Conservation (phyloP, 2,329 filamentous ascomycete genomes). For the Blastomyces emzantsi region DNA sequence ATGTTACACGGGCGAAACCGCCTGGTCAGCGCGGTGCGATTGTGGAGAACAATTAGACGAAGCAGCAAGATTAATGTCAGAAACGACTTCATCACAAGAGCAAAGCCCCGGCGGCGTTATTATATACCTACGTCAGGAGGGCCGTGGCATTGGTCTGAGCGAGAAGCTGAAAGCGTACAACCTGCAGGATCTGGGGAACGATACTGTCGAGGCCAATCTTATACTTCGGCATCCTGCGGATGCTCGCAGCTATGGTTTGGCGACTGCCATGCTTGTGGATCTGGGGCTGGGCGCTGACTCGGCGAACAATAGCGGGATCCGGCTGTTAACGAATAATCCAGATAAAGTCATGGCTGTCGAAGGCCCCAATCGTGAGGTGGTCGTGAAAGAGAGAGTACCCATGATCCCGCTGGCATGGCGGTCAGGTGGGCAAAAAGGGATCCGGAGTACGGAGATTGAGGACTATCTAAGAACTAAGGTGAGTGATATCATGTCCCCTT, state of each 20-base stretch:
- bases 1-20: constrained; percentile 97
- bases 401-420: constrained; percentile 97
- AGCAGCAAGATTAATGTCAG: constrained; percentile 76
- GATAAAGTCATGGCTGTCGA: constrained; percentile 95
- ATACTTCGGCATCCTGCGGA: constrained; percentile 87
- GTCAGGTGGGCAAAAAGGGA: constrained; percentile 64
- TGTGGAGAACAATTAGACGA: constrained; percentile 97
- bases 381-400: constrained; percentile 79
- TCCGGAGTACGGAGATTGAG: constrained; percentile 80
- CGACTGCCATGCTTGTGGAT: constrained; percentile 87
- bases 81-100: constrained; percentile 30
- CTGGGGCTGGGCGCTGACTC: constrained; percentile 60
- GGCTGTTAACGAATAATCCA: constrained; percentile 89
- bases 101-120: constrained; percentile 71
- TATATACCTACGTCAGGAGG: constrained; percentile 91
- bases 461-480: constrained; percentile 95
- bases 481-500: constrained; percentile 23
- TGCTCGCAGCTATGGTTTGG: constrained; percentile 89
- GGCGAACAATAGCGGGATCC: constrained; percentile 42
- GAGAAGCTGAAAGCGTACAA: constrained; percentile 99
- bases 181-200: constrained; percentile 89
- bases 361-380: constrained; percentile 76
- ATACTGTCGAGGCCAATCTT: constrained; percentile 94
- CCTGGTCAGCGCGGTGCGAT: constrained; percentile 95
- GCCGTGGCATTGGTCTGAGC: constrained; percentile 84